Base-by-base conservation (phyloP, 2,329 filamentous ascomycete species). In the Fusarium sulawesiense region DNA sequence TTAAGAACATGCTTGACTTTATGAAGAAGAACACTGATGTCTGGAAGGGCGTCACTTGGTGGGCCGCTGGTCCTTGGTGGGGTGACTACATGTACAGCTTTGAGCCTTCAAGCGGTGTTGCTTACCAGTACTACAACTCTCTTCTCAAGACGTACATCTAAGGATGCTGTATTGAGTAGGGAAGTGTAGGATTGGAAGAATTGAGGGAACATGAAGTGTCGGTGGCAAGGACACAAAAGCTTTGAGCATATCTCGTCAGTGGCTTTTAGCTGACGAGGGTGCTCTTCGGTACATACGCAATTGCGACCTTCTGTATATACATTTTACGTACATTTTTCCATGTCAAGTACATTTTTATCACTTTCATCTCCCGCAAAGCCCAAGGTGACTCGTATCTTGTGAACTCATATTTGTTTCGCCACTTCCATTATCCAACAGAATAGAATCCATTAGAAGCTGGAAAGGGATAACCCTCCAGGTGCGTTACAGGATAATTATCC, bases 11-110 rank as follows among this genome's bases (percentile, higher is more conserved):
- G 76, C 79, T 90, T 46, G 79, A 83, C 49, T 82, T 86, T 73
- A 80, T 89, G 73, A 76, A 82, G 60, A 83, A 83, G 47, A 89
- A 89, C 77, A 78, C 77, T 54, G 87, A 89, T 64, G 86, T 88
- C 50, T 90, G 88, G 87, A 80, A 80, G 48, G 87, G 87, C 12
- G 85, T 83, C 45, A 73, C 86, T 13, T 89, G 86, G 86, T 89
- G 87, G 87, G 79, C 82, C 11, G 86, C 83, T 29, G 88, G 88
- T 2, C 87, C 87, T 20, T 88, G 87, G 87, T 89, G 87, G 88
- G 83, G 75, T 9, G 73, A 81, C 68, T 86, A 86, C 78, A 83
- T 84, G 61, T 85, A 76, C 74, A 79, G 70, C 70, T 83, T 85
- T 58, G 84, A 86, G 78, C 82, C 83, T 16, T 79, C 83, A 2